These are phyloP conservation scores for Phytophthora sansomeana DNA, from an alignment of 352 stramenopile genomes.

Conservation along the genomic window DNA sequence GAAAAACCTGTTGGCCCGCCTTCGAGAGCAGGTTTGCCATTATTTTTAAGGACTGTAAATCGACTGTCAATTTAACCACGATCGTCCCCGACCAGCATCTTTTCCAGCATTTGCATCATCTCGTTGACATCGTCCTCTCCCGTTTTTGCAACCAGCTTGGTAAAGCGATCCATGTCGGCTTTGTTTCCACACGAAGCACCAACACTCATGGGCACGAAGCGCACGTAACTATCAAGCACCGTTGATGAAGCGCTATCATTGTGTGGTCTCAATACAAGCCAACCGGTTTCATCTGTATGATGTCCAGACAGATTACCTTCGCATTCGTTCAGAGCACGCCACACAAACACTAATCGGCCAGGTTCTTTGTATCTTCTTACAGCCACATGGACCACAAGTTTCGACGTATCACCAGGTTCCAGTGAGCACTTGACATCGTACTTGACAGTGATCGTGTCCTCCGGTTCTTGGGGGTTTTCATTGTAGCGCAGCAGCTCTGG, in stretches of 20 bases:
- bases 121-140: constrained; percentile 20
- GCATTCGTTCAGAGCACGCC: constrained; percentile 45
- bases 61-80: background rate
- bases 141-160: constrained; percentile 2
- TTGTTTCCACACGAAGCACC: background rate
- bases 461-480: background rate
- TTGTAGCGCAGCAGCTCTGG: constrained; percentile 10
- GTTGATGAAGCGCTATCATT: background rate
- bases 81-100: constrained; percentile 16
- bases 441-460: constrained; percentile 35
- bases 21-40: no score
- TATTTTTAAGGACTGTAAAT: background rate
- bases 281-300: constrained; percentile 59
- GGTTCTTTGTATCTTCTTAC: constrained; percentile 39
- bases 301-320: constrained; percentile 35
- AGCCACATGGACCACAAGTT: constrained; percentile 13
- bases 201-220: constrained; percentile 18
- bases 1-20: no score
- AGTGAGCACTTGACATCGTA: constrained; percentile 24
- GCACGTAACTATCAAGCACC: constrained; percentile 12
- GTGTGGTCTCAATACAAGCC: constrained; percentile 31
- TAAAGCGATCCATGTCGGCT: constrained; percentile 14
- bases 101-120: constrained; percentile 26
- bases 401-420: constrained; percentile 1
- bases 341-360: constrained; percentile 58